Conservation (phyloP, 768 basidiomycete species). For the Tephrocybe sp. region DNA sequence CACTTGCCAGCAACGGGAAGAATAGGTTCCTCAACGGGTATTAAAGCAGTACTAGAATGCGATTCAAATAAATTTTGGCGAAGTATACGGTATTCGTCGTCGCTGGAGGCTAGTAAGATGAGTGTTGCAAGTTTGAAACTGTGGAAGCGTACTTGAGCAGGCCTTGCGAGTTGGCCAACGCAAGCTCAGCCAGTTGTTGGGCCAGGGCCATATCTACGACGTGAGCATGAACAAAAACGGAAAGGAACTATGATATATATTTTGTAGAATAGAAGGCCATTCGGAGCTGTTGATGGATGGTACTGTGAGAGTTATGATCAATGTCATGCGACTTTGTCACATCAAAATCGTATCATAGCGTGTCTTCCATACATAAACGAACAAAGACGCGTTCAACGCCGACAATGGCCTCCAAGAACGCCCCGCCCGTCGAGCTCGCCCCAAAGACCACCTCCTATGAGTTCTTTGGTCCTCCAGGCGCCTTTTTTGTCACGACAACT, state of each 20-base stretch:
- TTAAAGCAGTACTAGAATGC: slow-evolving; percentile 35
- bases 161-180: slow-evolving; percentile 64
- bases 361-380: no score
- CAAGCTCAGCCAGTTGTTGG: slow-evolving; percentile 65
- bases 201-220: slow-evolving; percentile 47
- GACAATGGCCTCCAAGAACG: slow-evolving; percentile 26
- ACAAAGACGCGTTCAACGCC: slow-evolving; percentile 10
- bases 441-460: slow-evolving; percentile 76
- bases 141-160: slow-evolving; percentile 66
- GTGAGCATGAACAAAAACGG: slow-evolving; percentile 19
- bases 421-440: slow-evolving; percentile 40
- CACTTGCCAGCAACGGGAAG: slow-evolving; percentile 25
- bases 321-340: slow-evolving; percentile 16
- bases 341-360: slow-evolving; percentile 12
- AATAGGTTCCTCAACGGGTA: slow-evolving; percentile 29
- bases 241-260: background rate
- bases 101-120: slow-evolving; percentile 38
- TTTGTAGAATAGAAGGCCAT: background rate
- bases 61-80: slow-evolving; percentile 70
- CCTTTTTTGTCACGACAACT: slow-evolving; percentile 64
- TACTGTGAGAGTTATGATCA: slow-evolving; percentile 1
- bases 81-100: slow-evolving; percentile 72
- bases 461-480: slow-evolving; percentile 82
- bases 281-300: slow-evolving; percentile 14
- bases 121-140: no score